phyloP scores from a whole-genome alignment of 2,329 filamentous ascomycete species.

The Colletotrichum abscissum region DNA sequence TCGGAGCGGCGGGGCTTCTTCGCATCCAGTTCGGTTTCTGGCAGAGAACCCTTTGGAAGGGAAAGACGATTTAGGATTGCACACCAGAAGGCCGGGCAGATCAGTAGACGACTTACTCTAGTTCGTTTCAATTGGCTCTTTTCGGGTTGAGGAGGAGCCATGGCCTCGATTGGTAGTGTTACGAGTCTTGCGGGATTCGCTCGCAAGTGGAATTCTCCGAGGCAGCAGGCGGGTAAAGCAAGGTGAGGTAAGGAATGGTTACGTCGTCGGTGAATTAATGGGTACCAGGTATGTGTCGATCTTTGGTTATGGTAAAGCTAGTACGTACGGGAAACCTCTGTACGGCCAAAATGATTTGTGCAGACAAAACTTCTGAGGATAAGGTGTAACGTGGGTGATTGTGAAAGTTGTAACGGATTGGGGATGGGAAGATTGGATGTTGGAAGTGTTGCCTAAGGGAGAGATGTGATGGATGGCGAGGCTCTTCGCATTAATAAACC shows the following conservation, averaged over 20 bases:
- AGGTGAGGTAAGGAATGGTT: not conserved
- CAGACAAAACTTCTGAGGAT: constrained; percentile 9
- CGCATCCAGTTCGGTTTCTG: constrained; percentile 71
- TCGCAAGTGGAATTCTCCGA: not conserved
- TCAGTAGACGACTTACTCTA: constrained; percentile 66
- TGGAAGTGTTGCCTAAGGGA: constrained; percentile 33
- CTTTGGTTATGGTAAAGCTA: constrained; percentile 10
- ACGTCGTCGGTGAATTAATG: constrained; percentile 13
- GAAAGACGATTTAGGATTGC: constrained; percentile 37
- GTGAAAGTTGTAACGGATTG: constrained; percentile 22
- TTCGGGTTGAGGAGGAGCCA: constrained; percentile 73
- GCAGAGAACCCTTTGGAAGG: constrained; percentile 70
- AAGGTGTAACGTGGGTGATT: not conserved
- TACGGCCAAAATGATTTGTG: constrained; percentile 15
- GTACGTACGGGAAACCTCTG: not conserved
- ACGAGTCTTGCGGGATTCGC: not conserved
- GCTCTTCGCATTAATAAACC: constrained; percentile 31
- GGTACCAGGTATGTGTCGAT: constrained; percentile 16
- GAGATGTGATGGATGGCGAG: constrained; percentile 17
- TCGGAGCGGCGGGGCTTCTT: constrained; percentile 89
- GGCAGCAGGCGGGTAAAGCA: constrained; percentile 1
- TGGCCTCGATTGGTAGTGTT: constrained; percentile 42
- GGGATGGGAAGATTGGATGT: constrained; percentile 3
- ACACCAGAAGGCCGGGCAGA: constrained; percentile 37
- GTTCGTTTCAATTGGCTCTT: constrained; percentile 88